Base-by-base conservation (phyloP, 148 eudicot species). In the Rhododendron mucronatum region DNA sequence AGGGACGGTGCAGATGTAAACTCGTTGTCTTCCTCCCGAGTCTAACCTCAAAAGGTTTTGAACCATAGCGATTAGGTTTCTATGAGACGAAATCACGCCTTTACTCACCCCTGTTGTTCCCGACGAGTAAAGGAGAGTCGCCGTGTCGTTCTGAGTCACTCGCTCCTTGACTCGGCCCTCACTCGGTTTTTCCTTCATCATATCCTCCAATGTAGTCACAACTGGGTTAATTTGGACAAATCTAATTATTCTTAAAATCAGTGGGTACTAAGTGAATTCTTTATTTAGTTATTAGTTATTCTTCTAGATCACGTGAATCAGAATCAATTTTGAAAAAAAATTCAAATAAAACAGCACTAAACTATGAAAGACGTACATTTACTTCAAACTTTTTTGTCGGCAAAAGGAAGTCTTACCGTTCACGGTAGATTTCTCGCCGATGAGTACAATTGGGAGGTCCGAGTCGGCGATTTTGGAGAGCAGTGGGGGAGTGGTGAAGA, bases 101-200 rank as follows among this genome's bases (percentile, higher is more conserved):
- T 97, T 97, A 80, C 99, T 95, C 20, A 91, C 92, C 3, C 99
- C 98, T 35, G 98, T 97, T 3, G 98, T 97, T 13, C 99, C 99
- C 15, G 98, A 94, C 57, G 99, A 97, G 89, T 94, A 97, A 2
- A 97, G 88, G 63, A 97, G 86, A 71, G 96, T 91, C 0, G 99
- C 98, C 0, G 96, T 87, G 88, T 95, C 98, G 87, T 93, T 85
- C 39, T 89, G 96, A 3, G 88, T 55, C 44, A 97, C 95, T 78
- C 91, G 85, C 30, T 95, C 98, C 50, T 75, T 89, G 82, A 92
- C 86, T 67, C 91, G 83, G 47, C 35, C 47, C 50, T 65, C 26
- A 35, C 84, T 84, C 35, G 93, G 91, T 57, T 88, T 63, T 1
- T 82, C 87, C 20, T 53, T 90, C 92, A 93, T 78, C 94, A 95